Evolutionary conservation across 2,329 filamentous ascomycete species (phyloP), one percentile per base, ranked within the genome.

Genomic region (Periconia sp.): DNA sequence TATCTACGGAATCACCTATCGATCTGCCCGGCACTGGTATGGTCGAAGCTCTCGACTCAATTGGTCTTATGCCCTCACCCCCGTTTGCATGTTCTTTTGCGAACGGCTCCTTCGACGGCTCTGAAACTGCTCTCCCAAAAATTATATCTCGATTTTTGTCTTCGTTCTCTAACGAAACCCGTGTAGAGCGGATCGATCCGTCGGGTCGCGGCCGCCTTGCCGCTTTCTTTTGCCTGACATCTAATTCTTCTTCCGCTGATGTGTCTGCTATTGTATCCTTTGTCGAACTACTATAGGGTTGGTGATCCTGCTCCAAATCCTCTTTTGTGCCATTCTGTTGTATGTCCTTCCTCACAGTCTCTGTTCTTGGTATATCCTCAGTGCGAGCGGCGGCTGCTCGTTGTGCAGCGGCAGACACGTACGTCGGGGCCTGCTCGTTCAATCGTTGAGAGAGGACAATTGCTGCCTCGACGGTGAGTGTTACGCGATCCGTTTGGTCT

Each of bases 401-500:
- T 30, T 52, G 52, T n/a, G 55, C 50, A 8, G 59, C 50, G 13
- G 52, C 48, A 37, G 50, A 57, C 15, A 59, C 59, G 37, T 70
- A 68, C 15, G 61, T 42, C 2, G 73, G 73, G 8, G 61, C 60
- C 19, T 68, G 60, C 55, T 84, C 82, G 53, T 80, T 78, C 59
- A 86, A 76, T 36, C 81, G 75, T 49, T 77, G 76, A 11, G 78
- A 79, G 37, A 87, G 73, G 37, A 79, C 78, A 24, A 81, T 76
- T 15, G 83, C 83, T 29, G 84, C 84, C 54, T 80, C 77, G 25
- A 78, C 77, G 13, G 83, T 85, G 36, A 85, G 71, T 1, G 82
- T 82, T 36, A 86, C 68, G 41, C 80, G 76, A 49, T 85, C 81
- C 2, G 80, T 81, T 68, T 86, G 83, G 37, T 64, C 75, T 63